Conservation (phyloP, 2,329 filamentous ascomycete species). For the Graphiopsis chlorocephala region DNA sequence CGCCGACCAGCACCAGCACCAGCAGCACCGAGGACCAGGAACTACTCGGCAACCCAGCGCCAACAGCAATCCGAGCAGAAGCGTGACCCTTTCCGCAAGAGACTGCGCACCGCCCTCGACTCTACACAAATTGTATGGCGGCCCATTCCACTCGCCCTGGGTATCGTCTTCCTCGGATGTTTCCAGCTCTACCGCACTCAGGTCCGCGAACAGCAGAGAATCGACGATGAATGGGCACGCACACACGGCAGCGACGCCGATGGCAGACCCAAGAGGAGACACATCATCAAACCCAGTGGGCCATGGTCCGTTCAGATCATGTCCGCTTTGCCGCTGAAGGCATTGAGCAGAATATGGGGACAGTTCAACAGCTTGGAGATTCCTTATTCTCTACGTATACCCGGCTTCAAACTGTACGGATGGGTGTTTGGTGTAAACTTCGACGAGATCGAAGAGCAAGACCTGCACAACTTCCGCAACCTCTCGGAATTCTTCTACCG, state of each 20-base stretch:
- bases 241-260: conserved; percentile 37
- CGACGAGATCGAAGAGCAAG: conserved; percentile 78
- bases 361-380: conserved; percentile 86
- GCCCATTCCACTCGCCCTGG: conserved; percentile 82
- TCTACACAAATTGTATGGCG: conserved; percentile 59
- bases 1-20: neutral
- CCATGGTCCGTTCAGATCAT: conserved; percentile 93
- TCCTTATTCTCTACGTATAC: conserved; percentile 81
- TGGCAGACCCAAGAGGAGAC: conserved; percentile 51
- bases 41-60: conserved; percentile 3
- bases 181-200: conserved; percentile 80
- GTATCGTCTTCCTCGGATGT: conserved; percentile 78
- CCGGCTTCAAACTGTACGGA: conserved; percentile 88
- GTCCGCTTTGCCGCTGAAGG: conserved; percentile 88
- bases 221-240: conserved; percentile 45
- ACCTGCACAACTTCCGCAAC: conserved; percentile 87
- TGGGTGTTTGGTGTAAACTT: conserved; percentile 90
- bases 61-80: conserved; percentile 5
- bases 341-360: conserved; percentile 84
- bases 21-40: neutral
- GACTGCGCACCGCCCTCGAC: conserved; percentile 10
- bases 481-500: conserved; percentile 97
- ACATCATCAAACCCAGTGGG: conserved; percentile 73
- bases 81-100: conserved; percentile 5
- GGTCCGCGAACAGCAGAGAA: conserved; percentile 44